Evolutionary conservation across 2,329 filamentous ascomycete genomes (phyloP).

Genomic region (Botrytis medusae): DNA sequence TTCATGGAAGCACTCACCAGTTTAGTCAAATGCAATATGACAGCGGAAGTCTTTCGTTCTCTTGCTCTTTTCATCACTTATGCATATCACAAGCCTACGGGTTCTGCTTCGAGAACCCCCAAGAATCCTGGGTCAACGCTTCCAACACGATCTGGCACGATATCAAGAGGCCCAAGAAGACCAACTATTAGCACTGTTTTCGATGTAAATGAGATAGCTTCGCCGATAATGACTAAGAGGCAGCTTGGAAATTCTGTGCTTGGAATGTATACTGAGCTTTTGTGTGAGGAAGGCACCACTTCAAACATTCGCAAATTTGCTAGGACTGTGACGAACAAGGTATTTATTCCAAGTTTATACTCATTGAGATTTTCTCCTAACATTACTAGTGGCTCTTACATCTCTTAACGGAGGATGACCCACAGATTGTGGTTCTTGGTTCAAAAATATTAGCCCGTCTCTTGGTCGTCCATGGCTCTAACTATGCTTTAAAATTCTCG

Average conservation of each 20-base stretch:
- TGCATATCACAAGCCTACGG: constrained; percentile 65
- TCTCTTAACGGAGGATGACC: constrained; percentile 81
- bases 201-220: constrained; percentile 39
- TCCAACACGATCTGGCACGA: constrained; percentile 41
- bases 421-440: constrained; percentile 77
- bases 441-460: constrained; percentile 81
- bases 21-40: constrained; percentile 77
- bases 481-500: constrained; percentile 82
- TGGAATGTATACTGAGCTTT: constrained; percentile 71
- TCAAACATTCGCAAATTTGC: constrained; percentile 82
- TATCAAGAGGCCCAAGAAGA: constrained; percentile 33
- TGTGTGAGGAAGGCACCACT: constrained; percentile 71
- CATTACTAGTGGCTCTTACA: constrained; percentile 78
- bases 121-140: constrained; percentile 48
- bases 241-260: constrained; percentile 75
- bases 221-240: constrained; percentile 56
- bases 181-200: constrained; percentile 35
- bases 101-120: constrained; percentile 53
- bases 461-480: constrained; percentile 75
- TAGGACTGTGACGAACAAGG: constrained; percentile 92
- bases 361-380: constrained; percentile 37
- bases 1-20: constrained; percentile 79
- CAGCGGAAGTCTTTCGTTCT: constrained; percentile 80
- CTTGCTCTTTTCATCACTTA: constrained; percentile 93
- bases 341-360: constrained; percentile 44